These are phyloP conservation scores for Passiflora organensis DNA, from an alignment of 345 rosid species.

Conservation along the genomic window DNA sequence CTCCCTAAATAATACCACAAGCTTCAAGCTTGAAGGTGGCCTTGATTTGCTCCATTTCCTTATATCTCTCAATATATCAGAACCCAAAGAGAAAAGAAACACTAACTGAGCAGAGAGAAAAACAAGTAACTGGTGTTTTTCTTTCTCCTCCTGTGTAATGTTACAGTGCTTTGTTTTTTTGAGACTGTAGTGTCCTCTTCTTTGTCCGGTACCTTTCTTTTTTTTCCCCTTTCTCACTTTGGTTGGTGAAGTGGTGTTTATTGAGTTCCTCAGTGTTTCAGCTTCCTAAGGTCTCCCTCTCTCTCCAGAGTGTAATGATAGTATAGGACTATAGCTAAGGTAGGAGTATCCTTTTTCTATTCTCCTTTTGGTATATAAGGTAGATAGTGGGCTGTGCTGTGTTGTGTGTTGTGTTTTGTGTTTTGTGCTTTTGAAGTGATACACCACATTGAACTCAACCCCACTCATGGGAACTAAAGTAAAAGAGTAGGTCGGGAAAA, in stretches of 20 bases:
- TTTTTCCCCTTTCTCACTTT: background rate
- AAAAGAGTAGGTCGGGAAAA: conserved; percentile 1
- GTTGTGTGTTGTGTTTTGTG: too few relatives aligned
- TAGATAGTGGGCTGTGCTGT: background rate
- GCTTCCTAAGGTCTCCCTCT: conserved; percentile 1
- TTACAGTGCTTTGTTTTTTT: background rate
- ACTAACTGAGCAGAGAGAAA: background rate
- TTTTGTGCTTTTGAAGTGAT: conserved; percentile 9
- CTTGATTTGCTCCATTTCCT: conserved; percentile 49
- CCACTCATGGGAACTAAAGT: too few relatives aligned
- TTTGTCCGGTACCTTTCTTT: background rate
- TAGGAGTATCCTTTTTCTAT: too few relatives aligned
- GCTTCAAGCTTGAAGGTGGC: conserved; percentile 39
- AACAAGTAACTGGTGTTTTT: background rate
- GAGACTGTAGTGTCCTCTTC: background rate
- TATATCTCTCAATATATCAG: background rate
- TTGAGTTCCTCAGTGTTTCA: conserved; percentile 5
- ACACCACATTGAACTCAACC: conserved; percentile 25
- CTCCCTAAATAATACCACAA: conserved; percentile 34
- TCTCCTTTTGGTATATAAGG: background rate
- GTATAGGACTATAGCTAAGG: background rate
- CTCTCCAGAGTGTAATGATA: background rate
- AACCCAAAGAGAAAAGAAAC: background rate
- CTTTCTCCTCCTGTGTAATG: background rate
- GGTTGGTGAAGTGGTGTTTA: conserved; percentile 11